Evolutionary conservation across 2,329 filamentous ascomycete genomes (phyloP).

Genomic region (Lachnellula occidentalis): DNA sequence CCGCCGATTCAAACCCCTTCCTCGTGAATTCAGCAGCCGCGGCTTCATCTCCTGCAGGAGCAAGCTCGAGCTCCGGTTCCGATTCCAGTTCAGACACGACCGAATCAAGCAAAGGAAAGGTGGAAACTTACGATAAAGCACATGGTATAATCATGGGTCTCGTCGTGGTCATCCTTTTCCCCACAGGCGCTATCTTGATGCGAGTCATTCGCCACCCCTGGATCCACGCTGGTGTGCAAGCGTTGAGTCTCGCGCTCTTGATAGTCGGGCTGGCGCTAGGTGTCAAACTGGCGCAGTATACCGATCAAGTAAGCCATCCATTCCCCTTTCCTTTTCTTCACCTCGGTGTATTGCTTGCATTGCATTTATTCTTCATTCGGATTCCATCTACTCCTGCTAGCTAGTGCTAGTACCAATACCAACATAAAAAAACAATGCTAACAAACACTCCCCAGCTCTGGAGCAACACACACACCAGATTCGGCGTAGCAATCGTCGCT

Average conservation of each 20-base stretch:
- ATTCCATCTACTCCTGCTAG: no score
- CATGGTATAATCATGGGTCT: slow-evolving; percentile 59
- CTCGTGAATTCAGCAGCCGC: slow-evolving; percentile 1
- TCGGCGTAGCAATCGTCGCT: slow-evolving; percentile 50
- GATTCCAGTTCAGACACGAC: background rate
- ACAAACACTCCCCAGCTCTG: slow-evolving; percentile 40
- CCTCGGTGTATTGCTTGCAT: no score
- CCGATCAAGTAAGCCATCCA: slow-evolving; percentile 27
- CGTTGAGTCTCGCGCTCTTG: slow-evolving; percentile 49
- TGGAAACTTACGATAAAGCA: slow-evolving; percentile 27
- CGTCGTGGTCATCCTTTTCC: slow-evolving; percentile 53
- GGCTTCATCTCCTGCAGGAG: background rate
- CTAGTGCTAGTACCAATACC: no score
- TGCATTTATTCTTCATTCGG: no score
- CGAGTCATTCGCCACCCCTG: slow-evolving; percentile 45
- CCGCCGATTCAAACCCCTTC: slow-evolving; percentile 24
- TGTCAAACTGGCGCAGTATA: slow-evolving; percentile 40
- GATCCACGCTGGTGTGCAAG: slow-evolving; percentile 53
- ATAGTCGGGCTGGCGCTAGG: slow-evolving; percentile 57
- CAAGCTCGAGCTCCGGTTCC: background rate
- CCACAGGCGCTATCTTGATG: slow-evolving; percentile 55
- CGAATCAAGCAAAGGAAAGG: background rate
- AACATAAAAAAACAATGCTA: no score
- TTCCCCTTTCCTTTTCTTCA: background rate
- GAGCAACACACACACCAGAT: slow-evolving; percentile 45